Conservation (phyloP, 2,329 filamentous ascomycete genomes). For the Albifimbria verrucaria region DNA sequence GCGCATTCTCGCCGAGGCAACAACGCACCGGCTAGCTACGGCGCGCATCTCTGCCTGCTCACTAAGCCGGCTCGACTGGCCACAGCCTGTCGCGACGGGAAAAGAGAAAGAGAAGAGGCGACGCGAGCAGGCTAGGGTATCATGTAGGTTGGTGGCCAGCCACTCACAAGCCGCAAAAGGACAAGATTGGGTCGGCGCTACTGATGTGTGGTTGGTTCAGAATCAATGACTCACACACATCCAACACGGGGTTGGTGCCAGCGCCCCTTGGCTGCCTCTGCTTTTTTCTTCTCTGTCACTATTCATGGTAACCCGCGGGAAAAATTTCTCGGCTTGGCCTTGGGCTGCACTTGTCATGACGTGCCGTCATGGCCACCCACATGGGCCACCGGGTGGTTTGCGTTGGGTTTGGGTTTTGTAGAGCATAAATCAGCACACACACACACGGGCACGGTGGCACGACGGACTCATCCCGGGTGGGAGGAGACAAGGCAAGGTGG, state of each 20-base stretch:
- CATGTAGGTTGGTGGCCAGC: conserved; percentile 20
- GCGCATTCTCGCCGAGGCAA: too few species aligned
- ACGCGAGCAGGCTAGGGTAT: neutral
- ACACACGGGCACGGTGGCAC: neutral
- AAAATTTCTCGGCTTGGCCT: neutral
- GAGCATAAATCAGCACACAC: too few species aligned
- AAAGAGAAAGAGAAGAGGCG: too few species aligned
- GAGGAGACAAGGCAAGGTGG: neutral
- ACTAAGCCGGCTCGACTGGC: neutral
- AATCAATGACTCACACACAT: conserved; percentile 25
- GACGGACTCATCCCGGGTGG: neutral
- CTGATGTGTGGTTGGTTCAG: conserved; percentile 14
- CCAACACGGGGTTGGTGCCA: conserved; percentile 1
- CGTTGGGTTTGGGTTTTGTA: neutral
- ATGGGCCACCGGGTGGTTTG: neutral
- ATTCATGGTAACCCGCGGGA: neutral
- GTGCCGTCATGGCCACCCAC: neutral
- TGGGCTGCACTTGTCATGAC: neutral
- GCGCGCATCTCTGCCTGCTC: too few species aligned
- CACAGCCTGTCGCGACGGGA: too few species aligned
- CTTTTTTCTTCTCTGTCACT: too few species aligned
- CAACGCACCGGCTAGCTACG: too few species aligned
- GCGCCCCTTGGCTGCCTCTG: conserved; percentile 8
- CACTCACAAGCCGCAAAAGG: conserved; percentile 29
- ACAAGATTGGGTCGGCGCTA: conserved; percentile 21